Conservation (phyloP, 176 grass and related monocot species). For the Triticum urartu region DNA sequence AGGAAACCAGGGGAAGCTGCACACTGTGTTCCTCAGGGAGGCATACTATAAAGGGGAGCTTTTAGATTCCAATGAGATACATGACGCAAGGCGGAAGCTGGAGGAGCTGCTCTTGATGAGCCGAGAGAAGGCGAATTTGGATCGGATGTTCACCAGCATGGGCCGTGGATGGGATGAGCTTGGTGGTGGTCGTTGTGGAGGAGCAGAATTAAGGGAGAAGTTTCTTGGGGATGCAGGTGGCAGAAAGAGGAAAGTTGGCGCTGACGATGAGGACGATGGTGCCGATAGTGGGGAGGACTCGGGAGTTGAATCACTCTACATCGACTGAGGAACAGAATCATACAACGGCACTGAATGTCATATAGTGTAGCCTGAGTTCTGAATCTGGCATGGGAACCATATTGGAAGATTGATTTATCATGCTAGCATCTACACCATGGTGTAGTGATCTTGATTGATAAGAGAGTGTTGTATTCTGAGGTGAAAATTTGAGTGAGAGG, state of each 20-base stretch:
- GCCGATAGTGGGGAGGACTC: conserved; percentile 71
- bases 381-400: neutral
- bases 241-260: neutral
- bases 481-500: neutral
- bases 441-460: neutral
- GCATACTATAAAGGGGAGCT: conserved; percentile 76
- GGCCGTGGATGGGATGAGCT: conserved; percentile 51
- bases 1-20: conserved; percentile 81
- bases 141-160: conserved; percentile 84
- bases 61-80: conserved; percentile 53
- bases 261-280: conserved; percentile 31
- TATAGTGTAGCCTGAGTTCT: neutral
- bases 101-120: conserved; percentile 72
- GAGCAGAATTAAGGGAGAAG: conserved; percentile 40
- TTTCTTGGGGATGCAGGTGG: conserved; percentile 38
- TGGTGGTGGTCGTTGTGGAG: conserved; percentile 8
- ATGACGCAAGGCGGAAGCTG: conserved; percentile 49
- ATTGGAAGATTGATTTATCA: neutral
- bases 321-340: conserved; percentile 49
- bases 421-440: neutral
- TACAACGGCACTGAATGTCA: neutral
- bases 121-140: conserved; percentile 72
- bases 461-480: neutral
- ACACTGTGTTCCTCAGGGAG: conserved; percentile 84
- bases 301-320: conserved; percentile 80